phyloP scores from a whole-genome alignment of 805 yeast genomes.

The Ogataea minuta region DNA sequence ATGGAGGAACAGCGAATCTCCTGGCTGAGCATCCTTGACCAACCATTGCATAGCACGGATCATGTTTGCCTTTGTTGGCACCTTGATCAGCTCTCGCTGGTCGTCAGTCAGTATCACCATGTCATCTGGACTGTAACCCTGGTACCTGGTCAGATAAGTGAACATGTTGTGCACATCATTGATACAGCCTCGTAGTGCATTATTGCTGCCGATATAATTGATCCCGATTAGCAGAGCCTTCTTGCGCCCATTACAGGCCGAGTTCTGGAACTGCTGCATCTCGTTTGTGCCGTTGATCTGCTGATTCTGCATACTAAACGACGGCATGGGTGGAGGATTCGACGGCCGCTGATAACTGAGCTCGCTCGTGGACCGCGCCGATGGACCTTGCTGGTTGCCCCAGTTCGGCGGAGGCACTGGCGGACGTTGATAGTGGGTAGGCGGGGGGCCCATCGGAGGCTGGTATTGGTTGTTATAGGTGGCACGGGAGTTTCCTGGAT shows the following conservation, averaged over 20 bases:
- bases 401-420: slow-evolving; percentile 17
- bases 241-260: slow-evolving; percentile 66
- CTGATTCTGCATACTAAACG: slow-evolving; percentile 19
- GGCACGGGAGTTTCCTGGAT: slow-evolving; percentile 21
- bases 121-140: slow-evolving; percentile 52
- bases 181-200: slow-evolving; percentile 71
- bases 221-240: slow-evolving; percentile 79
- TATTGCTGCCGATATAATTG: slow-evolving; percentile 66
- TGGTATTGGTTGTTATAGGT: slow-evolving; percentile 17
- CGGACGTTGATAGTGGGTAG: slow-evolving; percentile 13
- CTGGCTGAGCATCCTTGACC: slow-evolving; percentile 66
- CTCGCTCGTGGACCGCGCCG: slow-evolving; percentile 7
- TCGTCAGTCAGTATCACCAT: slow-evolving; percentile 64
- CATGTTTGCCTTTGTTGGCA: slow-evolving; percentile 71
- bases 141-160: slow-evolving; percentile 32
- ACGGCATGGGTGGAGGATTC: slow-evolving; percentile 21
- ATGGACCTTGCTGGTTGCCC: slow-evolving; percentile 13
- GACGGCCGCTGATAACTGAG: slow-evolving; percentile 16
- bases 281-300: slow-evolving; percentile 35
- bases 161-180: slow-evolving; percentile 66
- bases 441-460: slow-evolving; percentile 23
- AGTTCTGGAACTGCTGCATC: slow-evolving; percentile 44
- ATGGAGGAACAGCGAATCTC: slow-evolving; percentile 78
- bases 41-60: slow-evolving; percentile 81
- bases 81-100: slow-evolving; percentile 39